A percentile compares a stretch with the other conserved stretches of the same genome.
Evolutionary conservation across 2,329 filamentous ascomycete species (phyloP).

Genomic region (Alternaria sp.): DNA sequence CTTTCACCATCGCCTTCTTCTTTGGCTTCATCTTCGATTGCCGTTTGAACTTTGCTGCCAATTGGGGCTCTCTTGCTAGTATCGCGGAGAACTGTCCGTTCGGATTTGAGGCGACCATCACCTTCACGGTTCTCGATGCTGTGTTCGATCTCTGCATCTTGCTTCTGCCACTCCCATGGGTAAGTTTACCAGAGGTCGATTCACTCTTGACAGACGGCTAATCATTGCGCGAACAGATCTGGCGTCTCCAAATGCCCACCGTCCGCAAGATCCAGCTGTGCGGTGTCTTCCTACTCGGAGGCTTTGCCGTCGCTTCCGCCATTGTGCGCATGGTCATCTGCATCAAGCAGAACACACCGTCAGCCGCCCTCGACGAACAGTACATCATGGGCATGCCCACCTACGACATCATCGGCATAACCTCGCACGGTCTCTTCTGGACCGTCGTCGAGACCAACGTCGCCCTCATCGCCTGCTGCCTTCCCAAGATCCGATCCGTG

Average conservation of each 20-base stretch:
- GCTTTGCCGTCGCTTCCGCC: slow-evolving; percentile 7
- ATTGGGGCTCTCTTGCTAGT: slow-evolving; percentile 10
- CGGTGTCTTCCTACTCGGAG: slow-evolving; percentile 10
- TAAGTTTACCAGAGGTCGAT: not conserved
- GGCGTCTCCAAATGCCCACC: slow-evolving; percentile 8
- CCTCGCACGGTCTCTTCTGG: slow-evolving; percentile 12
- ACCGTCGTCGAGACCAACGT: slow-evolving; percentile 8
- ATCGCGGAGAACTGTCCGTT: slow-evolving; percentile 9
- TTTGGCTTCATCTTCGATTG: slow-evolving; percentile 12
- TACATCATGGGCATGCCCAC: slow-evolving; percentile 13
- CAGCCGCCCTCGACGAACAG: slow-evolving; percentile 1
- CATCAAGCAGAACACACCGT: slow-evolving; percentile 12
- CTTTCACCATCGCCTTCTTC: slow-evolving; percentile 9
- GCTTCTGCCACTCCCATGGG: slow-evolving; percentile 9
- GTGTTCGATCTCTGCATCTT: slow-evolving; percentile 11
- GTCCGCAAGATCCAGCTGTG: slow-evolving; percentile 9
- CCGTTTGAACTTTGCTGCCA: slow-evolving; percentile 8
- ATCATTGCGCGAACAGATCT: slow-evolving; percentile 2
- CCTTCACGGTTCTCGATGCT: slow-evolving; percentile 5
- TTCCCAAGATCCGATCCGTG: slow-evolving; percentile 3
- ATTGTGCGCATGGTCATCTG: slow-evolving; percentile 13
- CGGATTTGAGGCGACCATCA: slow-evolving; percentile 7
- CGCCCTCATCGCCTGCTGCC: slow-evolving; percentile 8
- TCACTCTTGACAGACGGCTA: not conserved
- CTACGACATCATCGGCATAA: slow-evolving; percentile 12